phyloP scores from a whole-genome alignment of 2,329 filamentous ascomycete species.

The Fusarium floridanum region DNA sequence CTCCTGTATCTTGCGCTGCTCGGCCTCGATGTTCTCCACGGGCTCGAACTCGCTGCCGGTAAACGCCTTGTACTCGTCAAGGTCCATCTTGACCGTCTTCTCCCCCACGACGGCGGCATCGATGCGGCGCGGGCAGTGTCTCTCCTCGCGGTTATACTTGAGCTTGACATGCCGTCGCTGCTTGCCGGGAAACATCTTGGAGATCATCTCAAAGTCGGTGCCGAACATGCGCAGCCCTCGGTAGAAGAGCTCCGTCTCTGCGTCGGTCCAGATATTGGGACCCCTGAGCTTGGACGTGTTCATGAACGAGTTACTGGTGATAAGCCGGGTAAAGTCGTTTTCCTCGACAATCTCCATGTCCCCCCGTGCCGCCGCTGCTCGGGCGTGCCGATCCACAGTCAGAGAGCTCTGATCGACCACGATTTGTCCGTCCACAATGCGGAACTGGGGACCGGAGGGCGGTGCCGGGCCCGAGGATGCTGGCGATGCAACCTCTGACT shows the following conservation, averaged over 20 bases:
- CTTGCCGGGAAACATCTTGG: slow-evolving; percentile 79
- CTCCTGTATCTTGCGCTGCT: slow-evolving; percentile 63
- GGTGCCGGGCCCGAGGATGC: slow-evolving; percentile 44
- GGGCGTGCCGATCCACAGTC: slow-evolving; percentile 76
- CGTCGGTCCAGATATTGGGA: slow-evolving; percentile 76
- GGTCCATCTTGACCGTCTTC: slow-evolving; percentile 68
- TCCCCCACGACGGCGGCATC: slow-evolving; percentile 72
- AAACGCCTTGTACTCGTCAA: slow-evolving; percentile 71
- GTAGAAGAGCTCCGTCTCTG: slow-evolving; percentile 82
- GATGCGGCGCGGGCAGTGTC: slow-evolving; percentile 72
- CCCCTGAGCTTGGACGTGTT: slow-evolving; percentile 72
- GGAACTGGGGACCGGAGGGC: slow-evolving; percentile 65
- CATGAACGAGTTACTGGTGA: slow-evolving; percentile 77
- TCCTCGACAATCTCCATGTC: slow-evolving; percentile 77
- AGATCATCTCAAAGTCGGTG: slow-evolving; percentile 86
- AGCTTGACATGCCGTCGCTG: slow-evolving; percentile 81
- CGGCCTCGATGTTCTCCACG: slow-evolving; percentile 68
- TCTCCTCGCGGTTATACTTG: slow-evolving; percentile 86
- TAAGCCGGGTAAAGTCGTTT: slow-evolving; percentile 80
- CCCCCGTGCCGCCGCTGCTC: slow-evolving; percentile 64
- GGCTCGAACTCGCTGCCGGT: slow-evolving; percentile 67
- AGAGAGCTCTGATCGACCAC: slow-evolving; percentile 77
- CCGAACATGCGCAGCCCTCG: slow-evolving; percentile 81
- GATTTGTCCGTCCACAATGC: slow-evolving; percentile 79
- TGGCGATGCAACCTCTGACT: neutral